A percentile compares a stretch with the other conserved stretches of the same genome.
Conservation (phyloP, 164 flowering plant species). For the Cinnamomum chago region DNA sequence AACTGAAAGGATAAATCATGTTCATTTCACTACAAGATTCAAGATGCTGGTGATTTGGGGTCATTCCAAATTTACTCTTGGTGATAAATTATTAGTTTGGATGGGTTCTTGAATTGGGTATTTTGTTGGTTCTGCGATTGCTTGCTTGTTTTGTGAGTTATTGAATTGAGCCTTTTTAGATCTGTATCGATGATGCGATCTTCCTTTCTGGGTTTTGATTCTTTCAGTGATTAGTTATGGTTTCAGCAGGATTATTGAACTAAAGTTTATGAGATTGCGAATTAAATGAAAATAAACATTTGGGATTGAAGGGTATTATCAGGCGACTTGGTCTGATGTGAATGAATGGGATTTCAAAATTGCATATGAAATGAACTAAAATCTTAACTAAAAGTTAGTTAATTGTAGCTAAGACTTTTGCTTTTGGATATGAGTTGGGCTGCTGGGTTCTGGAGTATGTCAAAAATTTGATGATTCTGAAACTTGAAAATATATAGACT, state of each 20-base stretch:
- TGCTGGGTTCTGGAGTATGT: not conserved
- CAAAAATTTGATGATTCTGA: not conserved
- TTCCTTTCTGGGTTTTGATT: not conserved
- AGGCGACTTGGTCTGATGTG: not conserved
- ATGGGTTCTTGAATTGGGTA: not conserved
- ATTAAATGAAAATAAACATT: not conserved
- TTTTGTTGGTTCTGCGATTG: not conserved
- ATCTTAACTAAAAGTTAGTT: too few species aligned
- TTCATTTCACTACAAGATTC: not conserved
- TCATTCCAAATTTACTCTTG: not conserved
- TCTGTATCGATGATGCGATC: not conserved
- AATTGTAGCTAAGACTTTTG: not conserved
- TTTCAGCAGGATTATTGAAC: not conserved
- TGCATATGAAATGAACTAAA: not conserved
- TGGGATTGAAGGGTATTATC: not conserved
- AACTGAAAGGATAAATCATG: not conserved
- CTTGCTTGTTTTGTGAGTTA: not conserved
- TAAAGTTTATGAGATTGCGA: not conserved
- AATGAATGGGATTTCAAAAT: not conserved
- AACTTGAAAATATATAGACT: not conserved
- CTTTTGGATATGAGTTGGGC: not conserved
- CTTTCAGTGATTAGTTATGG: not conserved
- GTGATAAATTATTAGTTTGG: not conserved
- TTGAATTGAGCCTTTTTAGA: not conserved
- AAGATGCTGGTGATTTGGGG: not conserved